A percentile compares a stretch with the other conserved stretches of the same genome.
phyloP scores from a whole-genome alignment of 1,284 basidiomycete genomes.

The Amylostereum areolatum region DNA sequence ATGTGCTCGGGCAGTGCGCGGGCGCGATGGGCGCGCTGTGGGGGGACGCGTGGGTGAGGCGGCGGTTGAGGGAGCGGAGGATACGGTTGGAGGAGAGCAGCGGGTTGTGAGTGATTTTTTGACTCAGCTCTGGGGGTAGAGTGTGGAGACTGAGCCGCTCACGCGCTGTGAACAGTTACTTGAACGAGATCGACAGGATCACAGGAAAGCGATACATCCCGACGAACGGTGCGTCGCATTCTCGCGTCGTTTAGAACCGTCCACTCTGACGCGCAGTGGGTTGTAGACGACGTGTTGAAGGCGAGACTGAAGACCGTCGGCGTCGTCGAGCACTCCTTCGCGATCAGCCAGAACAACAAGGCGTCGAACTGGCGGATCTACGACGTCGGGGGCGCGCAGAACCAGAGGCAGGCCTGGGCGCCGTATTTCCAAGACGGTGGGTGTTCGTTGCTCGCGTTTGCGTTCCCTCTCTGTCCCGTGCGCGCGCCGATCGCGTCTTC shows the following conservation, averaged over 20 bases:
- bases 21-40: conserved; percentile 65
- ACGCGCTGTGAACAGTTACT: conserved; percentile 42
- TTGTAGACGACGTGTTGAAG: conserved; percentile 64
- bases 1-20: conserved; percentile 56
- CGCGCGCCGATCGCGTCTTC: not conserved
- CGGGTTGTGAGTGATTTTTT: conserved; percentile 58
- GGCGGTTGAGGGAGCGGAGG: conserved; percentile 54
- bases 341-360: conserved; percentile 48
- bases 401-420: conserved; percentile 75
- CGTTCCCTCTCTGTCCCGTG: not conserved
- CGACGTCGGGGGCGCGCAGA: conserved; percentile 73
- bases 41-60: conserved; percentile 57
- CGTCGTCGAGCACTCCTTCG: conserved; percentile 70
- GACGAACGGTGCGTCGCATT: conserved; percentile 54
- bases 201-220: conserved; percentile 76
- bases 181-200: conserved; percentile 73
- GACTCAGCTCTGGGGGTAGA: conserved; percentile 8
- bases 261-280: not conserved
- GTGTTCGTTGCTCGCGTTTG: conserved; percentile 10
- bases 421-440: conserved; percentile 78
- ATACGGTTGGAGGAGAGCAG: conserved; percentile 73
- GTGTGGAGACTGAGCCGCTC: conserved; percentile 10
- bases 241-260: not conserved
- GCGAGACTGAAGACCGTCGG: conserved; percentile 74
- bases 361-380: conserved; percentile 73